A percentile compares a stretch with the other conserved stretches of the same genome.
phyloP scores from a whole-genome alignment of 1,139 yeast genomes.

The Lodderomyces oxycetoniae region DNA sequence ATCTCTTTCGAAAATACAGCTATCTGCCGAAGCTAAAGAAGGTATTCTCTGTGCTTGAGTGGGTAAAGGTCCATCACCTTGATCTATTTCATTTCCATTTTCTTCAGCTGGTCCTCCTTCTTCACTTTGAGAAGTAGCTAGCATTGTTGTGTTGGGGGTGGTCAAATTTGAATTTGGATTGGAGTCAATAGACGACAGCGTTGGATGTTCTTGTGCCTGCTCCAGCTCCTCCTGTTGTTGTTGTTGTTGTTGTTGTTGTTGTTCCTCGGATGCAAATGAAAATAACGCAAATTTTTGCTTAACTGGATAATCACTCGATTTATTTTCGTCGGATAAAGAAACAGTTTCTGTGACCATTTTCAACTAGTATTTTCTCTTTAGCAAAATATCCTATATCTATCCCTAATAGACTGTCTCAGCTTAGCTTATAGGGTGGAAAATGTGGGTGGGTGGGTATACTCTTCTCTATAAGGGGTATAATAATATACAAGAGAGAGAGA shows the following conservation, averaged over 20 bases:
- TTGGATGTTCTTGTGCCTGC: too few relatives aligned
- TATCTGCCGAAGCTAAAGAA: slow-evolving; percentile 9
- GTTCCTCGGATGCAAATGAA: slow-evolving; percentile 17
- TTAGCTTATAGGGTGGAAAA: too few relatives aligned
- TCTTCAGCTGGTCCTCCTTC: background rate
- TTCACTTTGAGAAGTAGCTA: background rate
- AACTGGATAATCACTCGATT: too few relatives aligned
- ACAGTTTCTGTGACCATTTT: too few relatives aligned
- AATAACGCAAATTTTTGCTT: slow-evolving; percentile 17
- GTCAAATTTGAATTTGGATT: too few relatives aligned
- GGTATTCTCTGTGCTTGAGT: slow-evolving; percentile 5
- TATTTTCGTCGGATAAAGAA: too few relatives aligned
- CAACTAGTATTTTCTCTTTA: too few relatives aligned
- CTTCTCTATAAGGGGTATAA: background rate
- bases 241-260: slow-evolving; percentile 1
- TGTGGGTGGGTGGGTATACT: background rate
- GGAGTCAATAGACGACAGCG: too few relatives aligned
- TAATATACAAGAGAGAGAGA: background rate
- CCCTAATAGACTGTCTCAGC: too few relatives aligned
- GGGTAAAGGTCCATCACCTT: background rate
- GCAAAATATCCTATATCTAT: too few relatives aligned
- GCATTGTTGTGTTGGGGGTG: too few relatives aligned
- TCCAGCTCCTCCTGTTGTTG: too few relatives aligned
- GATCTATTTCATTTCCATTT: background rate
- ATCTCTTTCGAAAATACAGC: slow-evolving; percentile 56